These are phyloP conservation scores for Rosa hybrid DNA, from an alignment of 331 rosid species.

Conservation along the genomic window DNA sequence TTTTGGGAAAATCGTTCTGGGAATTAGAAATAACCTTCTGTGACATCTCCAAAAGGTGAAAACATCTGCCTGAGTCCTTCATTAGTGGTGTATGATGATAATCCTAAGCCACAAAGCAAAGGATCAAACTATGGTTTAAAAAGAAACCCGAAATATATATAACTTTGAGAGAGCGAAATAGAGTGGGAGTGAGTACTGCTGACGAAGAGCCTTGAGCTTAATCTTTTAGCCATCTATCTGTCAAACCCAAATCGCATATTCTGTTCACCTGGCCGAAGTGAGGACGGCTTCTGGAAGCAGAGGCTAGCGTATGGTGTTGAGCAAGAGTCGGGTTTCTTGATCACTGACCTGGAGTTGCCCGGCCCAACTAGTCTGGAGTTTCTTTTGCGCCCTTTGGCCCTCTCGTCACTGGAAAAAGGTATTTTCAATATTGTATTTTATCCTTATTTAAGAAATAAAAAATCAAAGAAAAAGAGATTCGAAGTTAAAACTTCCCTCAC, in stretches of 20 bases:
- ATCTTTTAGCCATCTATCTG: conserved; percentile 45
- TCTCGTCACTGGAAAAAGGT: too few species aligned
- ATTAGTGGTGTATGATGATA: conserved; percentile 54
- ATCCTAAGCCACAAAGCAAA: conserved; percentile 42
- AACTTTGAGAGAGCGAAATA: neutral
- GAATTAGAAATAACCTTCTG: conserved; percentile 37
- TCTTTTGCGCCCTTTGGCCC: neutral
- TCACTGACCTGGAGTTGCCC: too few species aligned
- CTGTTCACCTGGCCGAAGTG: neutral
- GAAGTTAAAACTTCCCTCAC: too few species aligned
- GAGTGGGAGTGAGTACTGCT: conserved; percentile 41
- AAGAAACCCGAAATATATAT: neutral
- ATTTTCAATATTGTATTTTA: too few species aligned
- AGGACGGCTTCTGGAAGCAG: neutral
- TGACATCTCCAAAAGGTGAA: conserved; percentile 62
- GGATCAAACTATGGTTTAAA: neutral
- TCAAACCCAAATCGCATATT: neutral
- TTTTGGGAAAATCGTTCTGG: neutral
- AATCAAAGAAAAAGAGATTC: too few species aligned
- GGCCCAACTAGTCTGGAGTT: neutral
- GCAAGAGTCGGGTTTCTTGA: neutral
- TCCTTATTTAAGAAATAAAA: too few species aligned
- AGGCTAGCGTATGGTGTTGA: neutral
- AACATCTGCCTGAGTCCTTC: conserved; percentile 51
- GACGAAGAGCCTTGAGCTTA: conserved; percentile 51